phyloP scores from a whole-genome alignment of 2,329 filamentous ascomycete species.

The Exophiala bonariae region DNA sequence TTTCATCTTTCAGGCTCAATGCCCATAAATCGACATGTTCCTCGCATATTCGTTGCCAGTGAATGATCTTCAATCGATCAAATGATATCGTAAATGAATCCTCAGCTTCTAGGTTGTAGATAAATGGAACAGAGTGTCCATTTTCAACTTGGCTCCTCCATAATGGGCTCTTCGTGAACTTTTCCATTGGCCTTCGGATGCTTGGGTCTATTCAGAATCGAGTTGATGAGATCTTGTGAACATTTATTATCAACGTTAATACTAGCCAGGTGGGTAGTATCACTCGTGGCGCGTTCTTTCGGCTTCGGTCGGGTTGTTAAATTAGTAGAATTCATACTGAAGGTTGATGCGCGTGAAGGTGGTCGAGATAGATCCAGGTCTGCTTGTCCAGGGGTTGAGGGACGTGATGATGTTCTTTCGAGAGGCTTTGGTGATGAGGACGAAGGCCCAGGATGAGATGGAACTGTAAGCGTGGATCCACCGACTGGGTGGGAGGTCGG shows the following conservation, averaged over 20 bases:
- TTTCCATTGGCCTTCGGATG: background rate
- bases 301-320: background rate
- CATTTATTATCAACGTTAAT: background rate
- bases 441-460: too few species aligned
- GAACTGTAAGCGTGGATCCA: background rate
- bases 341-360: background rate
- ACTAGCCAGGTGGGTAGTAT: background rate
- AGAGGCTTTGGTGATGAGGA: too few species aligned
- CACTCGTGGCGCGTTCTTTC: background rate
- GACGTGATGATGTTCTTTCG: background rate
- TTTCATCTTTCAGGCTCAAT: too few species aligned
- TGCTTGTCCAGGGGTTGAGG: background rate
- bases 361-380: slow-evolving; percentile 1
- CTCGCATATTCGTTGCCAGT: too few species aligned
- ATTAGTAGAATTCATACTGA: background rate
- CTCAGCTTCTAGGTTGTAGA: too few species aligned
- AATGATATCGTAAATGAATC: too few species aligned
- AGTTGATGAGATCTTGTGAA: slow-evolving; percentile 3
- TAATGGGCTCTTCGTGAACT: background rate
- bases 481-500: slow-evolving; percentile 3
- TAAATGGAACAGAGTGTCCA: too few species aligned
- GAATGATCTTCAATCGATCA: too few species aligned
- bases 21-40: too few species aligned
- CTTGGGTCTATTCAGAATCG: slow-evolving; percentile 2
- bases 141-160: slow-evolving; percentile 1